phyloP scores from a whole-genome alignment of 305 asterid genomes.

The Solanum hybrid region DNA sequence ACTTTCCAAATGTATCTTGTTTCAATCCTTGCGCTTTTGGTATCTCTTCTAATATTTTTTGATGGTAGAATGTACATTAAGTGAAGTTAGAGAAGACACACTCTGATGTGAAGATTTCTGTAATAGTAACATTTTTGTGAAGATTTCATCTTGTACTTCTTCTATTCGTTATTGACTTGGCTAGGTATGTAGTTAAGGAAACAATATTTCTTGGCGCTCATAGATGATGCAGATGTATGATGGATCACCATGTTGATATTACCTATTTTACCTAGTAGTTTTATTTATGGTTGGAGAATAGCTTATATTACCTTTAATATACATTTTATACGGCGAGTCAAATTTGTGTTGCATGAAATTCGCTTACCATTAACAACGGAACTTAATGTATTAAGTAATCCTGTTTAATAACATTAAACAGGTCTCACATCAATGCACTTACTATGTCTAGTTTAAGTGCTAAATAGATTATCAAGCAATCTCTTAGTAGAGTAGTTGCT shows the following conservation, averaged over 20 bases:
- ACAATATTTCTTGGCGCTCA: background rate
- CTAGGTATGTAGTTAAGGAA: background rate
- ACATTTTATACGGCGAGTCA: background rate
- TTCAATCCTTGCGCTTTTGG: background rate
- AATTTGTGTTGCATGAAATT: background rate
- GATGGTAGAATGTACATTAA: background rate
- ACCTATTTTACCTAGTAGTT: background rate
- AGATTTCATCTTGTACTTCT: background rate
- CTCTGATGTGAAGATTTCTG: background rate
- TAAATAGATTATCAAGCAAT: background rate
- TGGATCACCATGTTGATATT: background rate
- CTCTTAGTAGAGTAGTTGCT: background rate
- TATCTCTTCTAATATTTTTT: background rate
- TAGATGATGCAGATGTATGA: background rate
- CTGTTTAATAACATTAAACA: background rate
- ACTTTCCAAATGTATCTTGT: background rate
- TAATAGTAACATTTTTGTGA: background rate
- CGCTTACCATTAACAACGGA: background rate
- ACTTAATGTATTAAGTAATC: background rate
- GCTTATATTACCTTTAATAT: background rate
- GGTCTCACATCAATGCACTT: background rate
- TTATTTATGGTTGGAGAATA: background rate
- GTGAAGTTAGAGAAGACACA: background rate
- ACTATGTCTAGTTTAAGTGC: background rate
- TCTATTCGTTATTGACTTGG: background rate